Conservation (phyloP, 2,329 filamentous ascomycete species). For the Rutstroemia sp. region DNA sequence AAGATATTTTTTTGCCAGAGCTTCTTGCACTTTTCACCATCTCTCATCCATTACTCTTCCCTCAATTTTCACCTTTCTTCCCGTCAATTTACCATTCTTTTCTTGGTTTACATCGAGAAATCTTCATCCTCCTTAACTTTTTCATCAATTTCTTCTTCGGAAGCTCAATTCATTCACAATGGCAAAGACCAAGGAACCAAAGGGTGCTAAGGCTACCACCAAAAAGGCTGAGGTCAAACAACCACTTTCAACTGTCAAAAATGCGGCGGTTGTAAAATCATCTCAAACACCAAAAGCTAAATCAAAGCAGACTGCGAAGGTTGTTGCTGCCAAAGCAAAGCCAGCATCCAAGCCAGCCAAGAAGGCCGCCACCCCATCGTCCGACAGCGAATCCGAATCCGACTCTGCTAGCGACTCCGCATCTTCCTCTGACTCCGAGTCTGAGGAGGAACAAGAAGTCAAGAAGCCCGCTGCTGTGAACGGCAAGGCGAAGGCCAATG, state of each 20-base stretch:
- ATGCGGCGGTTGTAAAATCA: conserved; percentile 59
- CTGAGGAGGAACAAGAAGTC: conserved; percentile 27
- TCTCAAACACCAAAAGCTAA: conserved; percentile 57
- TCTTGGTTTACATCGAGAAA: background rate
- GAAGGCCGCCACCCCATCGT: conserved; percentile 37
- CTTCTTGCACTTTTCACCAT: conserved; percentile 13
- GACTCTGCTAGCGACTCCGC: conserved; percentile 30
- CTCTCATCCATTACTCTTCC: conserved; percentile 11
- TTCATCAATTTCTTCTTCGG: background rate
- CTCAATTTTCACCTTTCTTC: conserved; percentile 9
- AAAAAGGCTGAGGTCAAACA: conserved; percentile 45
- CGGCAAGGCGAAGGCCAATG: conserved; percentile 11
- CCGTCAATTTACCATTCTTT: background rate
- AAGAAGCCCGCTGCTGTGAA: conserved; percentile 19
- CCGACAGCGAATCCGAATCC: conserved; percentile 32
- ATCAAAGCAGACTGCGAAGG: conserved; percentile 60
- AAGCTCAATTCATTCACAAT: conserved; percentile 37
- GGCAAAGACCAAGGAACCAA: conserved; percentile 60
- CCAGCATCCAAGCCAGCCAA: conserved; percentile 26
- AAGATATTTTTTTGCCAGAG: conserved; percentile 13
- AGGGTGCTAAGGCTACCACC: conserved; percentile 46
- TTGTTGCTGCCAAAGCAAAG: conserved; percentile 30
- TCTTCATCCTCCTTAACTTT: background rate
- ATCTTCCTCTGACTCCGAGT: conserved; percentile 22
- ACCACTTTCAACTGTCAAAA: conserved; percentile 51